Evolutionary conservation across 2,329 filamentous ascomycete species (phyloP).

Genomic region (Ramichloridium luteum): DNA sequence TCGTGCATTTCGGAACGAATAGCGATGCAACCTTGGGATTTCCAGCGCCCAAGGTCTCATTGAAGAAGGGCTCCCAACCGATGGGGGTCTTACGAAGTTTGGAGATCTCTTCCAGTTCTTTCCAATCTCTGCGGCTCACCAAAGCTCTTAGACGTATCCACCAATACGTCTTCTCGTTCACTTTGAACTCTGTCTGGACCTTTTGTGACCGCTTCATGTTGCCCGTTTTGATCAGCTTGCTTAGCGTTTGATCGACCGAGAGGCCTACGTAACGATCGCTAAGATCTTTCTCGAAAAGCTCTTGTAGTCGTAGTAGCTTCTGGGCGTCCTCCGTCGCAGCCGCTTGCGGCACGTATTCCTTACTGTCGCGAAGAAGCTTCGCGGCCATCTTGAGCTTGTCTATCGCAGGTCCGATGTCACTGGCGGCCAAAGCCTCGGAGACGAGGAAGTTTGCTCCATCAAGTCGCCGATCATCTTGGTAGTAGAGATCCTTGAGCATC

Average conservation of each 20-base stretch:
- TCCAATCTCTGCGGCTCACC: conserved; percentile 83
- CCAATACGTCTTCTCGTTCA: conserved; percentile 80
- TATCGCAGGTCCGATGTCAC: conserved; percentile 53
- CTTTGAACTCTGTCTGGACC: conserved; percentile 82
- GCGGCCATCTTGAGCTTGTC: conserved; percentile 84
- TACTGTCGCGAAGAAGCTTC: conserved; percentile 72
- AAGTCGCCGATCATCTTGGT: conserved; percentile 83
- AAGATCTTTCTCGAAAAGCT: conserved; percentile 73
- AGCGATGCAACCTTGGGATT: conserved; percentile 73
- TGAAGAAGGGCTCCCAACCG: conserved; percentile 96
- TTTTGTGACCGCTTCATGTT: conserved; percentile 78
- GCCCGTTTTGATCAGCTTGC: conserved; percentile 69
- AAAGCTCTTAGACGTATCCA: conserved; percentile 79
- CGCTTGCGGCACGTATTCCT: conserved; percentile 64
- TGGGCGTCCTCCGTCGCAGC: conserved; percentile 67
- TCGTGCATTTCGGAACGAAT: conserved; percentile 80
- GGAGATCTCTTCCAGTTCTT: conserved; percentile 75
- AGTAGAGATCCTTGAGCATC: conserved; percentile 88
- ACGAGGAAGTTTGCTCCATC: conserved; percentile 84
- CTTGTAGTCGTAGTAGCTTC: conserved; percentile 72
- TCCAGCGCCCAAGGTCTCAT: conserved; percentile 74
- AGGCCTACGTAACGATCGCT: conserved; percentile 58
- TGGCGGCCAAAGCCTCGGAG: conserved; percentile 65
- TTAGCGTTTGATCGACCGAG: conserved; percentile 82
- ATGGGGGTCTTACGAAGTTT: conserved; percentile 76